Base-by-base conservation (phyloP, 148 eudicot species). In the Cornus suecica region DNA sequence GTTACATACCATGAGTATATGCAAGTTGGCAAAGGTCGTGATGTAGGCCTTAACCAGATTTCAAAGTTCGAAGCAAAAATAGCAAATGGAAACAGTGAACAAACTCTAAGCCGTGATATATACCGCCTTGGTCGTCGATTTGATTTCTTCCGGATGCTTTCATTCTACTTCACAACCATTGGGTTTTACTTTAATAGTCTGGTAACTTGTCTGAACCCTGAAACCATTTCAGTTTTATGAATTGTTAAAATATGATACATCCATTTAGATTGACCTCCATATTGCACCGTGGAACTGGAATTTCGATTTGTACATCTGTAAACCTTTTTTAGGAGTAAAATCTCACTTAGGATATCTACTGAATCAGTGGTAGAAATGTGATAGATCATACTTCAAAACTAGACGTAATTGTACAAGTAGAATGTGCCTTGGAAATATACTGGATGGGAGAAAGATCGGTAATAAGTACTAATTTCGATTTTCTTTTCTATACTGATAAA, bases 1-100 rank as follows among this genome's bases (percentile, higher is more conserved):
- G 74, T 95, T 34, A 93, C 98, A 61, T 90, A 90, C 82, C 94
- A 85, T 31, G 99, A 95, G 85, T 95, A 95, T 76, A 93, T 95
- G 86, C 99, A 95, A 90, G 97, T 91, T 76, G 99, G 99, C 26
- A 95, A 95, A 88, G 99, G 99, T 66, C 97, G 99, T 74, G 99
- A 95, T 80, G 99, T 95, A 51, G 94, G 99, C 74, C 90, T 95
- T 6, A 95, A 87, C 76, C 97, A 93, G 79, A 95, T 95, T 69
- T 95, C 99, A 30, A 92, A 86, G 72, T 95, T 95, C 78, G 99
- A 95, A 88, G 99, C 99, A 66, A 95, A 95, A 83, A 86, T 95
- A 48, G 94, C 98, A 42, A 95, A 95, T 80, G 99, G 99, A 51
- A 95, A 95, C 80, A 93, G 99, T 79, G 99, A 95, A 80, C 99